Evolutionary conservation across 768 basidiomycete genomes (phyloP).

Genomic region (Lentinula sp.): DNA sequence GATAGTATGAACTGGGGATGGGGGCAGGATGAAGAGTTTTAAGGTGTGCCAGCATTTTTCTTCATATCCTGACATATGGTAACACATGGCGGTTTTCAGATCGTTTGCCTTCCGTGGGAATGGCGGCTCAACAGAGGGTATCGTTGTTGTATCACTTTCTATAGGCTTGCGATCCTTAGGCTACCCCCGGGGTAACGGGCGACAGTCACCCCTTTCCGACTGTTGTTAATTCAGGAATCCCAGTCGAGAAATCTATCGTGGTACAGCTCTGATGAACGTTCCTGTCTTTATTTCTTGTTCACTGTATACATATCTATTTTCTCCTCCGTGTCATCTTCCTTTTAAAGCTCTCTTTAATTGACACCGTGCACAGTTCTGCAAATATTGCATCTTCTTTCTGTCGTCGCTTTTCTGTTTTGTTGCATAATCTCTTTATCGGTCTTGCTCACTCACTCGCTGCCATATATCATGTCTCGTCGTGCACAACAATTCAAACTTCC

Average conservation of each 20-base stretch:
- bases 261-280: background rate
- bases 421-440: slow-evolving; percentile 4
- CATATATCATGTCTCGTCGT: background rate
- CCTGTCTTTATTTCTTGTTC: background rate
- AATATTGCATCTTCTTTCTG: background rate
- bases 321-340: background rate
- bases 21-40: slow-evolving; percentile 22
- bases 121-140: slow-evolving; percentile 13
- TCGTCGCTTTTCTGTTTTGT: slow-evolving; percentile 6
- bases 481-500: background rate
- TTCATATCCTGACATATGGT: background rate
- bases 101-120: slow-evolving; percentile 14
- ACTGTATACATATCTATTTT: slow-evolving; percentile 3
- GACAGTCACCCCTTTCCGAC: background rate
- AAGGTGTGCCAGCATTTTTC: slow-evolving; percentile 14
- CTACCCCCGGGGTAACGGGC: slow-evolving; percentile 2
- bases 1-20: slow-evolving; percentile 15
- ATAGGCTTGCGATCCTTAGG: slow-evolving; percentile 13
- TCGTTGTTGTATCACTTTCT: slow-evolving; percentile 18
- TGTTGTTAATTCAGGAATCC: background rate
- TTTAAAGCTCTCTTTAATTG: slow-evolving; percentile 3
- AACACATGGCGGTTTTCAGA: background rate
- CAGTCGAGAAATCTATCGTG: background rate
- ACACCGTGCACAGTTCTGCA: background rate
- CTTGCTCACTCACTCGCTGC: background rate